Evolutionary conservation across 768 basidiomycete species (phyloP), one percentile per base, ranked within the genome.

Genomic region (Tremella mesenterica): DNA sequence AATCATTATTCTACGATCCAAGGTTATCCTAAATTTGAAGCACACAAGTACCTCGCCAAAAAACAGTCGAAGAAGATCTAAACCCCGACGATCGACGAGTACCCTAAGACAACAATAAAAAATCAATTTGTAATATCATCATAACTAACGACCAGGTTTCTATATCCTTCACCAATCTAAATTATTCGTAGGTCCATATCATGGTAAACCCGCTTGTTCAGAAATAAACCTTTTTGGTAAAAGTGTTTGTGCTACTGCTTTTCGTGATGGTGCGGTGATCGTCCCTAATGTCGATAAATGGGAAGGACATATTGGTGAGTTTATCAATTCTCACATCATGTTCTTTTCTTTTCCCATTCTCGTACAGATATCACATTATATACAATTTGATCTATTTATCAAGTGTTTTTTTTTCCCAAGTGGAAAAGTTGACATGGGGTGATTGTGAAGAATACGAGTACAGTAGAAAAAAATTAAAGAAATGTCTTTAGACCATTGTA

Each of bases 201-300:
- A 83, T 60, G 91, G 91, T 48, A 86, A 85, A 61, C 92, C 91
- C 1, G 92, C 92, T 0, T 96, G 92, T 71, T 85, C 88, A 62
- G 82, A 79, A 61, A 90, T 95, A 70, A 76, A 79, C 52, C 63
- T 65, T 0, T 65, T 76, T 4, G 81, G 79, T 10, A 79, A 80
- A n/a, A 89, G 91, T 26, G 91, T 95, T 10, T 95, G 91, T 70
- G 86, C 88, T 5, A 83, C 83, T 46, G 83, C 85, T 1, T 93
- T 81, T 71, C 50, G 83, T 13, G 77, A 77, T 46, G 73, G 70
- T 39, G 65, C 76, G 58, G 49, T 88, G 4, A 63, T 89, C n/a
- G 88, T 95, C 1, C 74, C 77, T 18, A 80, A 92, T 54, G 89
- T 96, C 18, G 80, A 86, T 23, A 73, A 71, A 9, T 90, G 90